Evolutionary conservation across 2,329 filamentous ascomycete genomes (phyloP).

Genomic region (Cercospora nicotianae): DNA sequence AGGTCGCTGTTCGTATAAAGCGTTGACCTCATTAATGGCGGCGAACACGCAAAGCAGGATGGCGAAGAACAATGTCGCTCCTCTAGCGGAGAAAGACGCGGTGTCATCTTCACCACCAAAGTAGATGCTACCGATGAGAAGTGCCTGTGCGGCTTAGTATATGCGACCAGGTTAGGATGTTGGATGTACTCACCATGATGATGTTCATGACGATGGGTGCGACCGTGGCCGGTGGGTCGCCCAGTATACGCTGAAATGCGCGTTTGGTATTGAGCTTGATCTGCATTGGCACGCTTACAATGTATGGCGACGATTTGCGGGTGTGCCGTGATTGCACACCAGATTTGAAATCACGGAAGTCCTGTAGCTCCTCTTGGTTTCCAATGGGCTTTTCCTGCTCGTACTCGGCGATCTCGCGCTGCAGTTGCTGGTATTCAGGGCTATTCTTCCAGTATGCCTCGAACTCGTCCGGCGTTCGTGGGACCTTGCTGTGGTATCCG

Average conservation of each 20-base stretch:
- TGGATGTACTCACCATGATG: conserved; percentile 55
- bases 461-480: conserved; percentile 70
- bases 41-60: conserved; percentile 60
- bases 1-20: conserved; percentile 51
- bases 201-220: conserved; percentile 68
- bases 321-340: conserved; percentile 47
- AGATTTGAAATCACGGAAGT: conserved; percentile 47
- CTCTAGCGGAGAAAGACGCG: conserved; percentile 55
- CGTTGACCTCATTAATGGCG: conserved; percentile 67
- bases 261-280: conserved; percentile 70
- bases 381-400: conserved; percentile 48
- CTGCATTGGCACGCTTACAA: conserved; percentile 73
- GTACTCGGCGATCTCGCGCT: conserved; percentile 54
- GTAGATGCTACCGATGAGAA: conserved; percentile 65
- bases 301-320: conserved; percentile 74
- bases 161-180: too few species aligned
- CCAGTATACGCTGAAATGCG: conserved; percentile 1
- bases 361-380: conserved; percentile 42
- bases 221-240: conserved; percentile 4
- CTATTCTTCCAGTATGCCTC: conserved; percentile 53
- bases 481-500: conserved; percentile 63
- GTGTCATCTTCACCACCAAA: conserved; percentile 49
- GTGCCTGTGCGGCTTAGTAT: conserved; percentile 48
- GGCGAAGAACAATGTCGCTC: conserved; percentile 61
- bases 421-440: conserved; percentile 46